Evolutionary conservation across 108 stramenopile genomes (phyloP), one percentile per base, ranked within the genome.

Genomic region (Cyclostephanos tholiformis): DNA sequence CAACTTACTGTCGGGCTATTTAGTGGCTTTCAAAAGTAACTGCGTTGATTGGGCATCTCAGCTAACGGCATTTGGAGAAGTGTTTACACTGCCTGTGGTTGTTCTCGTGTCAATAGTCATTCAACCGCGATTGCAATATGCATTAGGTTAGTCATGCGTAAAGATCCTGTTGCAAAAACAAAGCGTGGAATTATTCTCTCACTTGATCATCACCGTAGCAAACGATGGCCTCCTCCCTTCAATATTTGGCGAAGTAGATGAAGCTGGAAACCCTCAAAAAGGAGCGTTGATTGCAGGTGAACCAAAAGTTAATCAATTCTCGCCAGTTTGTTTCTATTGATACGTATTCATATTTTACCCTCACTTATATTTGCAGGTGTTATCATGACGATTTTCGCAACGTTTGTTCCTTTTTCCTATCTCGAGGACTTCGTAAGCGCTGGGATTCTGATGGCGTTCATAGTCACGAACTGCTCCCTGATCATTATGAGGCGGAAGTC

Each of bases 51-150:
- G 85, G 85, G 74, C 78, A 20, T 49, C 74, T 20, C 77, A 84
- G 50, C 44, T 84, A 32, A 78, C 82, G 23, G 77, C 73, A 49
- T 67, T 76, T 26, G 97, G 97, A 39, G 97, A 97, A 81, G 77
- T 97, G 2, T 50, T 90, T 22, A 96, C 94, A 17, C 77, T 97
- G 16, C 97, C 97, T 0, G 82, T 97, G 14, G 97, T 97, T 26
- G 97, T 97, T 26, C 74, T 97, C 56, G 84, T 97, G 6, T 88
- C 91, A 13, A 71, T 96, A 36, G 74, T 96, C 77, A 92, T 95
- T 48, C 97, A 97, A 69, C 96, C 96, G 10, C 85, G 97, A 16
- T 72, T 97, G 49, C 89, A 86, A 69, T 88, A 67, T 65, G 94
- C 95, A 23, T 7, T 60, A 60, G 59, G 59, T 60, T 32, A 60